A percentile compares a stretch with the other conserved stretches of the same genome.
Evolutionary conservation across 2,329 filamentous ascomycete species (phyloP).

Genomic region (Colletotrichum costaricense): DNA sequence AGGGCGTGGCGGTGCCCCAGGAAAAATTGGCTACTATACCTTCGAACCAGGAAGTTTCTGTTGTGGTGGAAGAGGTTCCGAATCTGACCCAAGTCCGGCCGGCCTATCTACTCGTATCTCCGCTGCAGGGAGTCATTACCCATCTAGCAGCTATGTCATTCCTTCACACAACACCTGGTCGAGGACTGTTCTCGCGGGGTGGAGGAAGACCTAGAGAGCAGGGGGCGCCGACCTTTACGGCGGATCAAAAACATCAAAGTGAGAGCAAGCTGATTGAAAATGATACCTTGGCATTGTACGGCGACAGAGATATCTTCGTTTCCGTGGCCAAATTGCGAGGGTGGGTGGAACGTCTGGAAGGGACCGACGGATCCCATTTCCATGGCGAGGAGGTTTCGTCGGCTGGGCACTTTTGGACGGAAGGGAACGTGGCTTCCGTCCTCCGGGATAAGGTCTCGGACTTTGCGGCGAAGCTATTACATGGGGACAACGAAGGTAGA

Average conservation of each 20-base stretch:
- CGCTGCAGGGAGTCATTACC: slow-evolving; percentile 70
- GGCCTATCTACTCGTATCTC: slow-evolving; percentile 76
- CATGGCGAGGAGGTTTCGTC: slow-evolving; percentile 58
- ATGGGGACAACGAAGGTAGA: not conserved
- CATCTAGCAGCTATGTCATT: slow-evolving; percentile 73
- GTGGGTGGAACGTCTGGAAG: slow-evolving; percentile 71
- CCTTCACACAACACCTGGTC: slow-evolving; percentile 44
- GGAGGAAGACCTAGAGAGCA: slow-evolving; percentile 17
- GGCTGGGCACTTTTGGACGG: slow-evolving; percentile 74
- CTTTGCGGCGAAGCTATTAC: slow-evolving; percentile 41
- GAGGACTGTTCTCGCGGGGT: slow-evolving; percentile 34
- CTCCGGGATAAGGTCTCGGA: slow-evolving; percentile 45
- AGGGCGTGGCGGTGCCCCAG: slow-evolving; percentile 7
- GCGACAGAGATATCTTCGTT: slow-evolving; percentile 80
- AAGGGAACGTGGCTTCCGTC: slow-evolving; percentile 58
- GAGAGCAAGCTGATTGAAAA: slow-evolving; percentile 68
- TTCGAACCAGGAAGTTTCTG: slow-evolving; percentile 39
- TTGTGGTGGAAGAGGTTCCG: slow-evolving; percentile 45
- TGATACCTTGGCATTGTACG: slow-evolving; percentile 78
- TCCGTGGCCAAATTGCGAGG: slow-evolving; percentile 70
- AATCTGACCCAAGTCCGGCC: slow-evolving; percentile 51
- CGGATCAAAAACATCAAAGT: slow-evolving; percentile 40
- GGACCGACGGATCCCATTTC: slow-evolving; percentile 57
- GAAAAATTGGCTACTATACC: slow-evolving; percentile 37
- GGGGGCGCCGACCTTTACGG: slow-evolving; percentile 25